Percentiles rank a stretch among this genome's conserved stretches.
phyloP scores from a whole-genome alignment of 2,329 filamentous ascomycete species.

The Diaporthe citriasiana region DNA sequence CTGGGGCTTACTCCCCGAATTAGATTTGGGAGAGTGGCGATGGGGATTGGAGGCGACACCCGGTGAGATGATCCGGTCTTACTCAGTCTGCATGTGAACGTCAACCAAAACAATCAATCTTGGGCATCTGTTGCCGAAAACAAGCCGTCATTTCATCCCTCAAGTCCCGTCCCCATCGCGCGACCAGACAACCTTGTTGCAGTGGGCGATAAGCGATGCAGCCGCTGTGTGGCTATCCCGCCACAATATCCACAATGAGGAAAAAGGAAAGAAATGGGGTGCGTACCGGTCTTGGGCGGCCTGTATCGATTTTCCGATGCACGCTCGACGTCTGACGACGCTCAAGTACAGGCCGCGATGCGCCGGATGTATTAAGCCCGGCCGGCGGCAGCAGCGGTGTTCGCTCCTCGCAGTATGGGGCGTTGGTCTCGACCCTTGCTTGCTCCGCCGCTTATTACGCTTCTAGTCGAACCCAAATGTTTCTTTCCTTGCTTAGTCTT shows the following conservation, averaged over 20 bases:
- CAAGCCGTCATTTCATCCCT: neutral
- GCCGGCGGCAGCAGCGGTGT: constrained; percentile 34
- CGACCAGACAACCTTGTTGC: neutral
- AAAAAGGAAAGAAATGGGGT: neutral
- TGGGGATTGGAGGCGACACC: constrained; percentile 2
- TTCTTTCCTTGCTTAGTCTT: constrained; percentile 26
- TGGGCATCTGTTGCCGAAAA: neutral
- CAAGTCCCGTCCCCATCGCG: neutral
- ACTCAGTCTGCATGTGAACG: constrained; percentile 24
- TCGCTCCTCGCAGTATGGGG: constrained; percentile 21
- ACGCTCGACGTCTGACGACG: constrained; percentile 29
- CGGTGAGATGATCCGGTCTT: constrained; percentile 34
- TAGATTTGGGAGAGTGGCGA: neutral
- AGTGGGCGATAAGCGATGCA: constrained; percentile 11
- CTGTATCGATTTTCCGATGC: constrained; percentile 25
- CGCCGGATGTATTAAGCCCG: constrained; percentile 16
- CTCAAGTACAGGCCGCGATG: constrained; percentile 30
- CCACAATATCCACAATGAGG: neutral
- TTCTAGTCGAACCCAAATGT: constrained; percentile 35
- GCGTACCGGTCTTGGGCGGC: constrained; percentile 22
- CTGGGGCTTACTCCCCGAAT: neutral
- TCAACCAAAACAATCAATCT: constrained; percentile 22
- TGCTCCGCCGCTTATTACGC: constrained; percentile 26
- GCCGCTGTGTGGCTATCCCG: neutral
- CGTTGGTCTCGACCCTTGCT: constrained; percentile 32